Base-by-base conservation (phyloP, 73 alveolate species). In the Stentor coeruleus region DNA sequence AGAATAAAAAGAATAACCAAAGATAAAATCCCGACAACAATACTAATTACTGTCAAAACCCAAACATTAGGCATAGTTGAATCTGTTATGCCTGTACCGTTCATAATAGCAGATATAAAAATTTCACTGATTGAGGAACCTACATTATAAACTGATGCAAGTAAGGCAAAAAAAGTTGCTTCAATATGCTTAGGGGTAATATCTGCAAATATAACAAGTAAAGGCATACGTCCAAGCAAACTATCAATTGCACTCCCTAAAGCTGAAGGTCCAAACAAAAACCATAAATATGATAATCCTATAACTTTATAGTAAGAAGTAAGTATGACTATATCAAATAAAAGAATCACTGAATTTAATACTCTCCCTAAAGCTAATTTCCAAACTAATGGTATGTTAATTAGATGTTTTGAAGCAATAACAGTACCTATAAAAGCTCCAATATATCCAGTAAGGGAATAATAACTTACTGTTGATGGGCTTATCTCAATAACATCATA, bases 111-210 rank as follows among this genome's bases (percentile, higher is more conserved):
- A 11, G 66, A 6, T 11, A 20, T 11, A 20, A 49, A 11, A 20
- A 72, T 82, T 59, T 82, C 88, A n/a, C 76, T 84, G n/a, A 59
- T 84, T 31, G 59, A 26, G 36, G 73, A 38, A 28, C 49, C 49
- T 40, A 76, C 77, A 39, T 82, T 82, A n/a, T 74, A 31, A 40
- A 74, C 77, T 38, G 84, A 38, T 75, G 31, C 77, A 26, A 66
- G 49, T n/a, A 74, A 26, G 35, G 85, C 28, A 26, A 83, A 83
- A 3, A 83, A 83, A 31, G 89, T 83, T 3, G 89, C 89, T 35
- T 74, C 41, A 11, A 49, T 49, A 49, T 11, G 20, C 20, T 20
- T 49, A 6, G 66, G 66, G 20, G 66, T 49, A 20, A 49, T 49
- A 11, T 49, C 20, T 11, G 66, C 20, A 49, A 11, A 20, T 11